Base-by-base conservation (phyloP, 805 yeast genomes). In the Starmerella lactis-condensi region DNA sequence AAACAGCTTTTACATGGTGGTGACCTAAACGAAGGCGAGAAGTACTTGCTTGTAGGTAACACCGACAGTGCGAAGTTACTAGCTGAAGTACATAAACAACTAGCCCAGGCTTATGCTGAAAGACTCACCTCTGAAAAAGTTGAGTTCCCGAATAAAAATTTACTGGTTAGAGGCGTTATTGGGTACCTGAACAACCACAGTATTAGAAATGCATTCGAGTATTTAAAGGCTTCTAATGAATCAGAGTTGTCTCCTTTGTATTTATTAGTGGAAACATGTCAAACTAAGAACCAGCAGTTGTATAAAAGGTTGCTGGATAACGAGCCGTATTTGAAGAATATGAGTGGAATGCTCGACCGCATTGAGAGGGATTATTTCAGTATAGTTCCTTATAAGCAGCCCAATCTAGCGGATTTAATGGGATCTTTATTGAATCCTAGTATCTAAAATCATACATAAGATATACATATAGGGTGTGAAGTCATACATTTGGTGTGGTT, bases 111-210 rank as follows among this genome's bases (percentile, higher is more conserved):
- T 24, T 28, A 19, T n/a, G n/a, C n/a, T n/a, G n/a, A n/a, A n/a
- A n/a, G n/a, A n/a, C n/a, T n/a, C n/a, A n/a, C n/a, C n/a, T 17
- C 12, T 5, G 7, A 15, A 10, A 32, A 35, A 36, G 12, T 26
- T 19, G 24, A 14, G 9, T 26, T 31, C 12, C 13, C 29, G 15
- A 24, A 2, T 11, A 7, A 17, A 9, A 25, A 19, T 12, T 15
- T 17, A 6, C 29, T 42, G 16, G 61, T 56, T 34, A 64, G 95
- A 40, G 68, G 81, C 2, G 72, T 81, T 5, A 52, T 82, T 33
- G 81, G 83, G 42, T 85, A 77, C 50, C 57, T 78, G 15, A 64
- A 71, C 41, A 61, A 75, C 34, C 67, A 65, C 31, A 77, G 81
- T 48, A 48, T 76, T 29, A 64, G 75, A 37, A 69, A 64, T 47